Evolutionary conservation across 2,329 filamentous ascomycete species (phyloP).

Genomic region (Macroventuria anomochaeta): DNA sequence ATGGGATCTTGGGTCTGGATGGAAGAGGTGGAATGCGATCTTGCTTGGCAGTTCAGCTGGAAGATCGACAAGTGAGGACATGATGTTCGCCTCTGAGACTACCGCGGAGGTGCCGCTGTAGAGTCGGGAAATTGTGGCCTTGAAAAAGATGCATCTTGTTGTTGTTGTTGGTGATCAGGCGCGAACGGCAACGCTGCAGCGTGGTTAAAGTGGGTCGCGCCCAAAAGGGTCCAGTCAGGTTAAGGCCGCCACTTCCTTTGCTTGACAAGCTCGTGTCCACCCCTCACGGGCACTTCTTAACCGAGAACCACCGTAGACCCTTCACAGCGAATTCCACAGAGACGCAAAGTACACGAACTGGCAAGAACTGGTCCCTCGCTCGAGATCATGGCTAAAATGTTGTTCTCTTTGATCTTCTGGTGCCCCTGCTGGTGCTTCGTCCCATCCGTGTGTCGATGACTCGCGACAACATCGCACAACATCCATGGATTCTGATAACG

Average conservation of each 20-base stretch:
- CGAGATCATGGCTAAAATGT: too few species aligned
- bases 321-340: not conserved
- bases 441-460: not conserved
- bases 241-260: constrained; percentile 3
- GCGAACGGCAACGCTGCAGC: not conserved
- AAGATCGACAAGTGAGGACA: not conserved
- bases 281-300: constrained; percentile 1
- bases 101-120: not conserved
- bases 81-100: not conserved
- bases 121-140: not conserved
- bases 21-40: not conserved
- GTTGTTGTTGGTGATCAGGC: not conserved
- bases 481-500: not conserved
- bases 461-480: not conserved
- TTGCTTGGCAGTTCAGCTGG: not conserved
- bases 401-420: too few species aligned
- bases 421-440: not conserved
- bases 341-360: not conserved
- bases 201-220: not conserved
- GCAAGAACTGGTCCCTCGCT: too few species aligned
- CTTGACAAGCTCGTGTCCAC: constrained; percentile 8
- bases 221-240: not conserved
- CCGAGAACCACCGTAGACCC: too few species aligned
- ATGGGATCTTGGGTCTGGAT: not conserved
- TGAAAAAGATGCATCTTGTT: not conserved